phyloP scores from a whole-genome alignment of 495 filamentous ascomycete species.

The Aspergillus saccharolyticus region DNA sequence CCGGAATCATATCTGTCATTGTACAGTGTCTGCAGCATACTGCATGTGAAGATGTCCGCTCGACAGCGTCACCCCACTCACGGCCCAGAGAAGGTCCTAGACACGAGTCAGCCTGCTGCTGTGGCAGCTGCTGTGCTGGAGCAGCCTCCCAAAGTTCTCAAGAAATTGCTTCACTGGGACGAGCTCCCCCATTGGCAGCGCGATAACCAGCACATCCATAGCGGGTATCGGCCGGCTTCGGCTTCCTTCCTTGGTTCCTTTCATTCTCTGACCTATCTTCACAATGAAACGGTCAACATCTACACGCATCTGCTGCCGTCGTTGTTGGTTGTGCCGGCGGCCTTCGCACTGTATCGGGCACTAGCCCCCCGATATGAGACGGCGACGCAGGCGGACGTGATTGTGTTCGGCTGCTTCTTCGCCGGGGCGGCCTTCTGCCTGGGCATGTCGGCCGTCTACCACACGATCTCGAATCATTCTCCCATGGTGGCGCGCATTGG shows the following conservation, averaged over 20 bases:
- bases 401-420: conserved; percentile 77
- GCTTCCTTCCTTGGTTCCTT: conserved; percentile 60
- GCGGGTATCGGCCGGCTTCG: conserved; percentile 66
- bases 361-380: conserved; percentile 63
- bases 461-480: conserved; percentile 66
- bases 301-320: conserved; percentile 72
- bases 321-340: conserved; percentile 35
- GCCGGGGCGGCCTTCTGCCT: conserved; percentile 68
- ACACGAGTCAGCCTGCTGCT: conserved; percentile 14
- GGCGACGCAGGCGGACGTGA: conserved; percentile 58
- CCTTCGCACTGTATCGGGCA: conserved; percentile 39
- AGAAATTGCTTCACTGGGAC: conserved; percentile 52
- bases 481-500: conserved; percentile 53
- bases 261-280: conserved; percentile 63
- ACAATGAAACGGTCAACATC: conserved; percentile 96
- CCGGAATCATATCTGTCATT: not conserved
- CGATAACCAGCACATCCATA: conserved; percentile 72
- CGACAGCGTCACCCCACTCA: conserved; percentile 35
- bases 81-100: conserved; percentile 16
- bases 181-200: conserved; percentile 65
- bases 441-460: conserved; percentile 79
- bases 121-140: conserved; percentile 23
- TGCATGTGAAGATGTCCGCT: conserved; percentile 26
- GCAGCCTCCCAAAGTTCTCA: conserved; percentile 27
- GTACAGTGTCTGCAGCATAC: conserved; percentile 2